Evolutionary conservation across 2,329 filamentous ascomycete genomes (phyloP).

Genomic region (Aspergillus nomiae): DNA sequence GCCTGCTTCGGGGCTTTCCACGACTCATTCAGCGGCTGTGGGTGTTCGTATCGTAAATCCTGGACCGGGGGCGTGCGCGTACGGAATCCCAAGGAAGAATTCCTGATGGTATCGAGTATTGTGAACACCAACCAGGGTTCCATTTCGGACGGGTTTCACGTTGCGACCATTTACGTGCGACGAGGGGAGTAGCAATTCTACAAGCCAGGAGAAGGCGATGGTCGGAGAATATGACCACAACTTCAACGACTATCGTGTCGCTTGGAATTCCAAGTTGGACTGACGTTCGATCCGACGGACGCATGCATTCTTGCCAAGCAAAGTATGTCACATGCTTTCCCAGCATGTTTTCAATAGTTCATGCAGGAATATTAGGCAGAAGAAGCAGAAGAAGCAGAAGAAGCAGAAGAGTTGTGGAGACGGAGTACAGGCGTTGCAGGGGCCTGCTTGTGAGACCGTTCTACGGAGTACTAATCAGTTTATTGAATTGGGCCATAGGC

Average conservation of each 20-base stretch:
- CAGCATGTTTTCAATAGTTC: background rate
- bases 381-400: too few relatives aligned
- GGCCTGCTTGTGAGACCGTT: too few relatives aligned
- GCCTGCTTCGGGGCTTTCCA: conserved; percentile 9
- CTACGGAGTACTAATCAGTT: too few relatives aligned
- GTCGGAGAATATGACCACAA: background rate
- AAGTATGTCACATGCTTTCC: background rate
- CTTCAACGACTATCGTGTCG: background rate
- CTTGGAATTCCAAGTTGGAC: background rate
- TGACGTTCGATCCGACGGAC: background rate
- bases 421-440: too few relatives aligned
- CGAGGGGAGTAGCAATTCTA: background rate
- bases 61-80: conserved; percentile 18
- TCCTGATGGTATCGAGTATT: conserved; percentile 18
- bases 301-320: background rate
- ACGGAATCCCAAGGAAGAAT: conserved; percentile 23
- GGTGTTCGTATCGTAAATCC: conserved; percentile 10
- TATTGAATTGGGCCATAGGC: too few relatives aligned
- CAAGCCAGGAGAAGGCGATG: background rate
- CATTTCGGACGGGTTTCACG: conserved; percentile 7
- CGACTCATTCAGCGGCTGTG: conserved; percentile 13
- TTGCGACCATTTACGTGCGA: background rate
- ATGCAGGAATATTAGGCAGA: background rate
- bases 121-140: conserved; percentile 14
- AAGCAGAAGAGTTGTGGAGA: too few relatives aligned